These are phyloP conservation scores for Calvatia gigantea DNA, from an alignment of 768 basidiomycete genomes.

Conservation along the genomic window DNA sequence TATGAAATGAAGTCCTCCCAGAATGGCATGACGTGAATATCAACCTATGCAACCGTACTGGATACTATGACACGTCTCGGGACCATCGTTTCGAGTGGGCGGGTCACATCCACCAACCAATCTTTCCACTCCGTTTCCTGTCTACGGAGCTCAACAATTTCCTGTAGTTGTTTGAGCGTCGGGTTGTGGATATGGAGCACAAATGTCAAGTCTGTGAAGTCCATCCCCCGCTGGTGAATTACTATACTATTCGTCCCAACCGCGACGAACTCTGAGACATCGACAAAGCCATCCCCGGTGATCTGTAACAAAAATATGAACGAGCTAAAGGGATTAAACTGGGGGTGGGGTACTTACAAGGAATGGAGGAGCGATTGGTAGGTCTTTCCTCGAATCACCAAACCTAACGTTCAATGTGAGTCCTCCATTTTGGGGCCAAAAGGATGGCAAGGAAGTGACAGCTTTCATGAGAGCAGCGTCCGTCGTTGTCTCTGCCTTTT, in stretches of 20 bases:
- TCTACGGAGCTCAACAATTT: conserved; percentile 25
- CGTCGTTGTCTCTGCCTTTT: conserved; percentile 18
- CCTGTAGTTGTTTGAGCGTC: conserved; percentile 38
- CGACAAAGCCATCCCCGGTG: conserved; percentile 46
- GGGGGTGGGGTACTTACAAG: conserved; percentile 21
- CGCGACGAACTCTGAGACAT: conserved; percentile 43
- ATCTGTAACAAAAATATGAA: conserved; percentile 26
- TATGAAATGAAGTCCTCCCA: too few relatives aligned
- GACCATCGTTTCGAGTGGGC: neutral
- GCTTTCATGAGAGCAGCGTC: neutral
- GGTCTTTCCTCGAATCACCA: conserved; percentile 21
- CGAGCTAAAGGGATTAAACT: neutral
- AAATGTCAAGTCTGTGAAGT: conserved; percentile 42
- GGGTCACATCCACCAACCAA: conserved; percentile 30
- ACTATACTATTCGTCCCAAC: conserved; percentile 40
- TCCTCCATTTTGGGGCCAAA: conserved; percentile 40
- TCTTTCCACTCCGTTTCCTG: conserved; percentile 38
- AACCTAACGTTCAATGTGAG: conserved; percentile 32
- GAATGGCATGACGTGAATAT: too few relatives aligned
- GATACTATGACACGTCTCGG: neutral
- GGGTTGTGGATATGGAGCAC: conserved; percentile 49
- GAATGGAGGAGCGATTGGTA: conserved; percentile 42
- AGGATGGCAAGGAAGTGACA: conserved; percentile 26
- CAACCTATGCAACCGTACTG: neutral
- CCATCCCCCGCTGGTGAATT: conserved; percentile 34